Evolutionary conservation across 345 rosid genomes (phyloP), one percentile per base, ranked within the genome.

Genomic region (Citropsis articulata): DNA sequence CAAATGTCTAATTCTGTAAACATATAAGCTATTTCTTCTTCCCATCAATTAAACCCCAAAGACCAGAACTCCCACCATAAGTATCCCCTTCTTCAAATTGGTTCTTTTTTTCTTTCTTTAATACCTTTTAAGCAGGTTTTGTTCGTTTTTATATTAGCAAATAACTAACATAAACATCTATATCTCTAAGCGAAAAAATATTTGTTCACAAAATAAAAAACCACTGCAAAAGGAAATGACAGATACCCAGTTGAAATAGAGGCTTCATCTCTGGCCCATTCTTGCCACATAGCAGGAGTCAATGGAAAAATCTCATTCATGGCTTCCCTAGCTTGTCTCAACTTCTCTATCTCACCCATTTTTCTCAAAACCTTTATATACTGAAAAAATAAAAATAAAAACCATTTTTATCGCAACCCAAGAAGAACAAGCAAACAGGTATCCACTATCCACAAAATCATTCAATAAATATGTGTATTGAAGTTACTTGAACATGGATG

Each of bases 231-330:
- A 38, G 35, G 6, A 72, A 4, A n/a, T 62, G 9, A 76, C 60
- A 68, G 2, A 22, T 88, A 92, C 95, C 89, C 86, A 66, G 88
- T 72, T 8, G 79, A 86, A 61, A 93, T 84, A 82, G 93, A 91
- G 27, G 93, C 88, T 83, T 95, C 99, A 63, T 95, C 99, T 72
- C 86, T 85, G 36, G 91, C 90, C 99, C 99, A 95, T 74, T 95
- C 98, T 30, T 80, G 88, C 97, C 98, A 92, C 92, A 95, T 84
- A 38, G 81, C 64, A 50, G 98, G 94, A 59, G 92, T 87, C 80
- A 93, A 77, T 4, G 99, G 99, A 77, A 93, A 95, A 45, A 90
- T 68, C 4, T 82, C 83, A 70, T 77, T 89, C 99, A 95, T 95
- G 56, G 93, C 87, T 84, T 92, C 94, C 72, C 99, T 89, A 18